A percentile compares a stretch with the other conserved stretches of the same genome.
phyloP scores from a whole-genome alignment of 306 rosid genomes.

The Geum urbanum region DNA sequence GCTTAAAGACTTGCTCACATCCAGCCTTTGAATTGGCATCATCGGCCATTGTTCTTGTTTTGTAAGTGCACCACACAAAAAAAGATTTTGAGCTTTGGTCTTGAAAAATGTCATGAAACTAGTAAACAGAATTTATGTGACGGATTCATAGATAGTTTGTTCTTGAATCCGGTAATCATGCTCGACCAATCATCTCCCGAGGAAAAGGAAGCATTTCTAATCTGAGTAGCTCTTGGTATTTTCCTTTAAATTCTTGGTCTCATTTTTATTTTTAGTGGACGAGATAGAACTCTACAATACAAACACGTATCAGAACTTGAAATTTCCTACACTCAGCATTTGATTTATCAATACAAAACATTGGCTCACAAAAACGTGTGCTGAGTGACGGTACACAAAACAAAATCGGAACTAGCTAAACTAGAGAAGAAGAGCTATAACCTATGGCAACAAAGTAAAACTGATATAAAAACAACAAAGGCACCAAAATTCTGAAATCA shows the following conservation, averaged over 20 bases:
- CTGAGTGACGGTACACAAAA: no score
- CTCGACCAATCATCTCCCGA: neutral
- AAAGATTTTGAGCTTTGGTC: neutral
- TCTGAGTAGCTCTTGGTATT: neutral
- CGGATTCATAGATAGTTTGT: neutral
- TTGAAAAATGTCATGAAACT: neutral
- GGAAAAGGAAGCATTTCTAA: neutral
- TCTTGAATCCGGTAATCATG: slow-evolving; percentile 12
- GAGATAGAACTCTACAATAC: no score
- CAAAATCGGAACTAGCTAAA: neutral
- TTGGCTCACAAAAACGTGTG: neutral
- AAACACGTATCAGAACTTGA: neutral
- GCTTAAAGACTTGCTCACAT: slow-evolving; percentile 60
- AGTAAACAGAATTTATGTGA: neutral
- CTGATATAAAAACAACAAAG: neutral
- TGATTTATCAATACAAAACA: neutral
- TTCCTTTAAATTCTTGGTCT: neutral
- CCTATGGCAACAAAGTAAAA: neutral
- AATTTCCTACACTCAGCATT: neutral
- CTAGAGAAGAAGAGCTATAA: neutral
- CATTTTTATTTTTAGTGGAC: neutral
- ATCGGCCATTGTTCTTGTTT: slow-evolving; percentile 17
- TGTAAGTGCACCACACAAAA: neutral
- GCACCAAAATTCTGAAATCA: neutral
- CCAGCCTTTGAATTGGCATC: slow-evolving; percentile 15